A percentile compares a stretch with the other conserved stretches of the same genome.
These are phyloP conservation scores for Candida sithepensis DNA, from an alignment of 805 yeast species.

Conservation along the genomic window DNA sequence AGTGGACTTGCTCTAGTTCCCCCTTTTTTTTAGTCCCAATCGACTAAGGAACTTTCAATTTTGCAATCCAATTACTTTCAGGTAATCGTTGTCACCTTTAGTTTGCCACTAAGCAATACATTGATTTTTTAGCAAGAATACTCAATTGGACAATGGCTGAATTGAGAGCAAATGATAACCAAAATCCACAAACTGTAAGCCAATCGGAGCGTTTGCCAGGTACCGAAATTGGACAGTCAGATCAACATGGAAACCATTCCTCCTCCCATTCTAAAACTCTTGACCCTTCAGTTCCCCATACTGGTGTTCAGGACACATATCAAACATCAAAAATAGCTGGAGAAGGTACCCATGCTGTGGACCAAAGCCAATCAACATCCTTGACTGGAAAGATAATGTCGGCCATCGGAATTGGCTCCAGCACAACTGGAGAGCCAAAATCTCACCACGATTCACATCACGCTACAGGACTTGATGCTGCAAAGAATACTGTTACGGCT, in stretches of 20 bases:
- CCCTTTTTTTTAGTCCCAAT: too few species aligned
- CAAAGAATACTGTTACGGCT: slow-evolving; percentile 8
- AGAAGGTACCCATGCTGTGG: neutral
- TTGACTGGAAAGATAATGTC: slow-evolving; percentile 2
- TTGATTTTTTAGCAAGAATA: neutral
- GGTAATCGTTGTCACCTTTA: too few species aligned
- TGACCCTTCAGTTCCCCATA: too few species aligned
- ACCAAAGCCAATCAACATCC: neutral
- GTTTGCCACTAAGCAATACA: too few species aligned
- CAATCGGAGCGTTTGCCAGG: too few species aligned
- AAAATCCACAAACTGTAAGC: neutral
- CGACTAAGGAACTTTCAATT: too few species aligned
- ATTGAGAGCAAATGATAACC: slow-evolving; percentile 2
- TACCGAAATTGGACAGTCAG: too few species aligned
- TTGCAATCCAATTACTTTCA: too few species aligned
- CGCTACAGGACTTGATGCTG: slow-evolving; percentile 6
- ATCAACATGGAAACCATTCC: neutral
- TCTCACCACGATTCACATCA: neutral
- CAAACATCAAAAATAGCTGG: too few species aligned
- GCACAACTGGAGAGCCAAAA: neutral
- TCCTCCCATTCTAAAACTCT: too few species aligned
- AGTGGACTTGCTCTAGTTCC: too few species aligned
- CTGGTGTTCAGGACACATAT: too few species aligned
- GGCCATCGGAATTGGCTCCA: neutral
- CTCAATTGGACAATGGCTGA: slow-evolving; percentile 5